These are phyloP conservation scores for Aaosphaeria pasadenensis DNA, from an alignment of 2,329 filamentous ascomycete species.

Conservation along the genomic window DNA sequence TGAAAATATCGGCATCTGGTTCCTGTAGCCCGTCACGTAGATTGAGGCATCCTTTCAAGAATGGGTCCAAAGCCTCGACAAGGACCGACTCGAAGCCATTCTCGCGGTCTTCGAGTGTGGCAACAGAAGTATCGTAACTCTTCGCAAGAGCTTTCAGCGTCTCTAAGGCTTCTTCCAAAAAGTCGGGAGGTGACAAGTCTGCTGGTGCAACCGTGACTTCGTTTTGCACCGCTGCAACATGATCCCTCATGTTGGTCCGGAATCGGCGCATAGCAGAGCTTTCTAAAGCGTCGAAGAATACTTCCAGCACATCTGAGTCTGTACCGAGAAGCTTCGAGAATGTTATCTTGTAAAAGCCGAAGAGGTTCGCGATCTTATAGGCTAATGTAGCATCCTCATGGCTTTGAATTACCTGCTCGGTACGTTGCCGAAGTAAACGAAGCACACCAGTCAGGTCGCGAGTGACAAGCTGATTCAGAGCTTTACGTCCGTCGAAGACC, in stretches of 20 bases:
- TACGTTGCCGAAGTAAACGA: conserved; percentile 79
- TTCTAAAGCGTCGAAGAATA: conserved; percentile 68
- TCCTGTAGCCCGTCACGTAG: conserved; percentile 60
- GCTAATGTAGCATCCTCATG: conserved; percentile 86
- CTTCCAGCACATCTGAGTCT: conserved; percentile 66
- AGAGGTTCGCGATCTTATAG: conserved; percentile 85
- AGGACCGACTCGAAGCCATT: conserved; percentile 73
- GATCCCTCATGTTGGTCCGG: conserved; percentile 74
- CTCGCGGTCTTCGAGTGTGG: conserved; percentile 53
- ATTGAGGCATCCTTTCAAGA: conserved; percentile 70
- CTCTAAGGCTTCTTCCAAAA: conserved; percentile 76
- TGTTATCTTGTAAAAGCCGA: conserved; percentile 84
- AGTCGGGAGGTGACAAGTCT: conserved; percentile 76
- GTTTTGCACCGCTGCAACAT: conserved; percentile 69
- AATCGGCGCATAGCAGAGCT: conserved; percentile 80
- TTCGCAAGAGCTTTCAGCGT: conserved; percentile 77
- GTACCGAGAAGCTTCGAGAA: conserved; percentile 75
- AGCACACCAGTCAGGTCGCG: conserved; percentile 79
- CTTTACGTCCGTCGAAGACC: conserved; percentile 75
- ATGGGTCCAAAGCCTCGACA: conserved; percentile 79
- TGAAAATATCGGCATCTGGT: conserved; percentile 65
- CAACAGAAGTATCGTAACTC: conserved; percentile 80
- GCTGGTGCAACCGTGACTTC: conserved; percentile 67
- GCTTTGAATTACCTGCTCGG: conserved; percentile 88
- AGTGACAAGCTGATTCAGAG: conserved; percentile 82